phyloP scores from a whole-genome alignment of 306 rosid genomes.

The Dryas octopetala region DNA sequence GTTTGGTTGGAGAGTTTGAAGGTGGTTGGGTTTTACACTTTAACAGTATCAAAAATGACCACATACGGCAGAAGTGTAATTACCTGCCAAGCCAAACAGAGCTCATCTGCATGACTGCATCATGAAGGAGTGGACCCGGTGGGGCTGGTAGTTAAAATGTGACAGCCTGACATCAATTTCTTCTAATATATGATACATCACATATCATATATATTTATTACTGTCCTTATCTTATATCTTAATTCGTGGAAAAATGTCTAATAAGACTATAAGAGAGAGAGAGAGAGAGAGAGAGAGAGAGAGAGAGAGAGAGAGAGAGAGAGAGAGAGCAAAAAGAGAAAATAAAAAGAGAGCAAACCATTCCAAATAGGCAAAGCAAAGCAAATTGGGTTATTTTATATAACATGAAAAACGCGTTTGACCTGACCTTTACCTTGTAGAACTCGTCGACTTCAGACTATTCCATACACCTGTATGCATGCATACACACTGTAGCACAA shows the following conservation, averaged over 20 bases:
- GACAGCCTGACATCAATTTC: slow-evolving; percentile 4
- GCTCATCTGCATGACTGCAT: not conserved
- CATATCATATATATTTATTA: too few species aligned
- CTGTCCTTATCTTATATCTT: too few species aligned
- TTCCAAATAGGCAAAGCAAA: too few species aligned
- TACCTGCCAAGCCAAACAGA: not conserved
- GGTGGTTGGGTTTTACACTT: not conserved
- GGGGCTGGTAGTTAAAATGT: slow-evolving; percentile 7
- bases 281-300: too few species aligned
- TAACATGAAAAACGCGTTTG: slow-evolving; percentile 40
- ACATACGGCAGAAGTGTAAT: not conserved
- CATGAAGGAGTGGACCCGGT: slow-evolving; percentile 16
- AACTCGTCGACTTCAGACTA: slow-evolving; percentile 18
- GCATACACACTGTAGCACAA: not conserved
- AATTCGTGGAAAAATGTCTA: too few species aligned
- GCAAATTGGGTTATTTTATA: not conserved
- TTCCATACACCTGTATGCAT: not conserved
- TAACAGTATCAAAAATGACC: not conserved
- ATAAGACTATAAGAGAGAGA: too few species aligned
- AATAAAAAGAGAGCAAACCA: too few species aligned
- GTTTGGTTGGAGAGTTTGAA: not conserved
- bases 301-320: too few species aligned
- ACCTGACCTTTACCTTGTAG: slow-evolving; percentile 40
- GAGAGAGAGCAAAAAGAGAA: too few species aligned
- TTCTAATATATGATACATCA: not conserved